phyloP scores from a whole-genome alignment of 345 rosid species.

The Ceriops zippeliana region DNA sequence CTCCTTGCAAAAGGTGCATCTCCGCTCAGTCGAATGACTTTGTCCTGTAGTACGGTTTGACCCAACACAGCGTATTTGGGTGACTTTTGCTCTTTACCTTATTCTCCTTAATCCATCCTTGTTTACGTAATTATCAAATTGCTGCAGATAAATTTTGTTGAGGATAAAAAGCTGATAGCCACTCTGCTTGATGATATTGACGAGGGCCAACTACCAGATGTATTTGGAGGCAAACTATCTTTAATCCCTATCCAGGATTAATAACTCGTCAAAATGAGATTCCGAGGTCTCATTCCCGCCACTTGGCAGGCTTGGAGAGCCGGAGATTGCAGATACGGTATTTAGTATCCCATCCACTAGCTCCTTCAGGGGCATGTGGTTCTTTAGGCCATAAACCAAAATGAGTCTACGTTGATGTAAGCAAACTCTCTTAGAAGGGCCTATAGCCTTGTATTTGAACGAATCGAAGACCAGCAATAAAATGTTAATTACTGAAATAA shows the following conservation, averaged over 20 bases:
- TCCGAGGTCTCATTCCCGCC: not conserved
- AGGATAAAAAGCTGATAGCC: constrained; percentile 55
- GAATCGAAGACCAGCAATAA: too few species aligned
- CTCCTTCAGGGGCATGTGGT: not conserved
- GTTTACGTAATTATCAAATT: not conserved
- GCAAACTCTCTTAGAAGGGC: too few species aligned
- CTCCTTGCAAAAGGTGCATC: constrained; percentile 1
- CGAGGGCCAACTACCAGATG: constrained; percentile 70
- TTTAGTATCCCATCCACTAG: not conserved
- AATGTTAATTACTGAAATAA: too few species aligned
- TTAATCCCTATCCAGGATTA: constrained; percentile 61
- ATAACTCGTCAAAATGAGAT: constrained; percentile 18
- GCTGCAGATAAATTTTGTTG: constrained; percentile 73
- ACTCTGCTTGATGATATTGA: constrained; percentile 73
- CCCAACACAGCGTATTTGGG: too few species aligned
- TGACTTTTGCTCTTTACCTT: too few species aligned
- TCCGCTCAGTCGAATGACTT: not conserved
- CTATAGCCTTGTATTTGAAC: too few species aligned
- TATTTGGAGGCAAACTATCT: constrained; percentile 70
- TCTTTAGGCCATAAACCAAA: not conserved
- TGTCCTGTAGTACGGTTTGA: not conserved
- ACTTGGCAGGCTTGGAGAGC: not conserved
- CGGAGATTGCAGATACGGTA: not conserved
- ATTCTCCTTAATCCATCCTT: not conserved
- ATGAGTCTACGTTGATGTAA: too few species aligned